Percentiles rank a stretch among this genome's conserved stretches.
Conservation (phyloP, 2,329 filamentous ascomycete species). For the Arthroderma sp. region DNA sequence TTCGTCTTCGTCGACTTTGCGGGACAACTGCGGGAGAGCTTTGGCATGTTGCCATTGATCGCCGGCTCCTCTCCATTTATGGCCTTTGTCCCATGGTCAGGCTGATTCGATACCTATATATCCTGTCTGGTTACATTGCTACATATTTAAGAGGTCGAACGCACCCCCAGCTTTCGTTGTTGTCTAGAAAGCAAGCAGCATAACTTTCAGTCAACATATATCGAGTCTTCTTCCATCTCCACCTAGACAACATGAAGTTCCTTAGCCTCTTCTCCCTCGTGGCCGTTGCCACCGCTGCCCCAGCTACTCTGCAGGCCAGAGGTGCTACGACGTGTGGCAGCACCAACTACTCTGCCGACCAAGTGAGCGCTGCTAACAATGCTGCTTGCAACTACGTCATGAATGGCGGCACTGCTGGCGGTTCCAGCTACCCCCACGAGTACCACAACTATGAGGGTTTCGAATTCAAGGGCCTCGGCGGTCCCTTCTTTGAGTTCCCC, state of each 20-base stretch:
- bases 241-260: not conserved
- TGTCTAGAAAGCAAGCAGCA: not conserved
- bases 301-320: not conserved
- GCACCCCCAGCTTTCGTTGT: not conserved
- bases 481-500: not conserved
- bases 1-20: not conserved
- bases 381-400: not conserved
- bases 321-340: conserved; percentile 1
- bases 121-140: not conserved
- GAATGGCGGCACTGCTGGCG: not conserved
- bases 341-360: conserved; percentile 1
- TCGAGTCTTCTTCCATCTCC: not conserved
- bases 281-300: not conserved
- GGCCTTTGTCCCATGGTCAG: not conserved
- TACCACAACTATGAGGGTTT: conserved; percentile 3
- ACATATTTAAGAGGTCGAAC: not conserved
- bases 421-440: not conserved
- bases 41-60: not conserved
- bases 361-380: not conserved
- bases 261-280: not conserved
- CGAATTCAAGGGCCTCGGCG: not conserved
- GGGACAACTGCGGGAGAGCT: not conserved
- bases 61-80: not conserved
- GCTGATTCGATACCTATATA: not conserved
- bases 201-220: not conserved